Conservation (phyloP, 108 stramenopile genomes). For the Conticribra guillardii region DNA sequence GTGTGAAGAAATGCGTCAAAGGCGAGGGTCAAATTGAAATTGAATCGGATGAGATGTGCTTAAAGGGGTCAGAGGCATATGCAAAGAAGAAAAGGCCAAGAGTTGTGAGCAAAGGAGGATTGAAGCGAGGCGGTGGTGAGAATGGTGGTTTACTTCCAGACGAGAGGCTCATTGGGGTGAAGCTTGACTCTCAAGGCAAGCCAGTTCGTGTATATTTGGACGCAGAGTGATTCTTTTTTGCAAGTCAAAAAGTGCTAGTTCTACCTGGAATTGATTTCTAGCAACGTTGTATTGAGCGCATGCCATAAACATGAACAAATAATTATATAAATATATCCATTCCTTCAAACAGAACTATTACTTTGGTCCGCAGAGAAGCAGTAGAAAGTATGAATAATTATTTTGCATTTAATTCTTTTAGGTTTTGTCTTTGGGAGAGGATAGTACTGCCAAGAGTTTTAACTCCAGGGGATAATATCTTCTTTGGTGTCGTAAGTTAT, state of each 20-base stretch:
- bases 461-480: too few relatives aligned
- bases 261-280: background rate
- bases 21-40: slow-evolving; percentile 81
- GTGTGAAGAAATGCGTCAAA: slow-evolving; percentile 63
- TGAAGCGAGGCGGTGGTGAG: slow-evolving; percentile 12
- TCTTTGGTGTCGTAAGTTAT: too few relatives aligned
- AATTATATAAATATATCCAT: too few relatives aligned
- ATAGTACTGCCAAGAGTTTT: too few relatives aligned
- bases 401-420: too few relatives aligned
- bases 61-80: slow-evolving; percentile 54
- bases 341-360: too few relatives aligned
- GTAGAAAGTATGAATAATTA: too few relatives aligned
- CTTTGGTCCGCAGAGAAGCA: too few relatives aligned
- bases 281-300: too few relatives aligned
- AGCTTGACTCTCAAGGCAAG: slow-evolving; percentile 36
- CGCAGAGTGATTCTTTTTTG: slow-evolving; percentile 48
- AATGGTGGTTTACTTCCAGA: slow-evolving; percentile 15
- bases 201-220: slow-evolving; percentile 35
- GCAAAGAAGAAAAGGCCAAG: slow-evolving; percentile 38
- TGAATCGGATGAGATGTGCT: slow-evolving; percentile 70
- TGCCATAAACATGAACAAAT: too few relatives aligned
- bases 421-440: too few relatives aligned
- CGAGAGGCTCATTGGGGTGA: slow-evolving; percentile 42
- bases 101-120: slow-evolving; percentile 6
- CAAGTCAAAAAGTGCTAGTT: background rate